A percentile compares a stretch with the other conserved stretches of the same genome.
phyloP scores from a whole-genome alignment of 169 alveolate species.

The Plasmodium adleri region DNA sequence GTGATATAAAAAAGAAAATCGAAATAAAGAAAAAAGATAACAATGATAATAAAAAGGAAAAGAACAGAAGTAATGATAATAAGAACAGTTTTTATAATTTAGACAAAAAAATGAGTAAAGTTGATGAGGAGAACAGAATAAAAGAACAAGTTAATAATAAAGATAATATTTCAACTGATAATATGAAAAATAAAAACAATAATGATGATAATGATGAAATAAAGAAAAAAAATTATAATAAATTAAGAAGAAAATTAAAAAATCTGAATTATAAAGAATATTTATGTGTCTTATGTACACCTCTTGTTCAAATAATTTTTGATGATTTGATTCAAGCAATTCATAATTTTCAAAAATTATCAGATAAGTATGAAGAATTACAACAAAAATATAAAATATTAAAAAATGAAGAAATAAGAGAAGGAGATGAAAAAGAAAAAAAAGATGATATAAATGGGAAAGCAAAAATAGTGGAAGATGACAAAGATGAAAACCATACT shows the following conservation, averaged over 20 bases:
- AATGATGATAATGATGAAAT: constrained; percentile 7
- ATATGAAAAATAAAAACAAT: constrained; percentile 1
- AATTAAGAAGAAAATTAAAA: constrained; percentile 38
- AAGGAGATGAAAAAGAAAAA: background rate
- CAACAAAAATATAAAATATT: constrained; percentile 50
- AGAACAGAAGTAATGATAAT: constrained; percentile 1
- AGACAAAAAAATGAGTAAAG: constrained; percentile 1
- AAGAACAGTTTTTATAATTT: constrained; percentile 3
- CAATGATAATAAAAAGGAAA: background rate
- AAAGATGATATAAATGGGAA: background rate
- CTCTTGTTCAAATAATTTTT: constrained; percentile 63
- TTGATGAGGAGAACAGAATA: background rate
- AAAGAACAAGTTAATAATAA: background rate
- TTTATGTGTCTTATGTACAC: constrained; percentile 58
- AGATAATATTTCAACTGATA: constrained; percentile 4
- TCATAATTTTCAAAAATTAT: constrained; percentile 65
- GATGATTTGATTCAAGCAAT: constrained; percentile 73
- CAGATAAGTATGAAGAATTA: constrained; percentile 52
- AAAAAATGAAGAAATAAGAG: constrained; percentile 5
- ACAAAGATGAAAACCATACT: background rate
- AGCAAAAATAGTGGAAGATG: background rate
- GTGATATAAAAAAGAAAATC: no score
- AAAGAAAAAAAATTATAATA: constrained; percentile 24
- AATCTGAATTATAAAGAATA: constrained; percentile 49
- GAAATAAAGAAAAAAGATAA: no score